Evolutionary conservation across 306 rosid genomes (phyloP), one percentile per base, ranked within the genome.

Genomic region (Pyrus betulifolia): DNA sequence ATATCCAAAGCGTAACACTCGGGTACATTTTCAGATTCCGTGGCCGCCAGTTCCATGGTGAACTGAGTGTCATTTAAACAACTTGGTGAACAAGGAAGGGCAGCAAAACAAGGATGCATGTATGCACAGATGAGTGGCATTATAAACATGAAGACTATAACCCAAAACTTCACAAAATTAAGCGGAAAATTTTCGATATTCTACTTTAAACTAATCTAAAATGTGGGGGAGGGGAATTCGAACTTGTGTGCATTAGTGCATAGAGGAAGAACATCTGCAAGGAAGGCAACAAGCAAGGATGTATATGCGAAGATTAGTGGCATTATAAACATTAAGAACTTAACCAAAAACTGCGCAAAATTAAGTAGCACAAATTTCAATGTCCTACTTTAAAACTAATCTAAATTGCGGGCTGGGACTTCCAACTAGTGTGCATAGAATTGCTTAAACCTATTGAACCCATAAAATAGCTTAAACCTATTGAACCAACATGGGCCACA

Each of bases 11-110:
- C 79, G 82, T 77, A 93, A 78, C 80, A 76, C 85, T 40, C 83
- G 69, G 93, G 87, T 66, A 76, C 40, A 83, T 89, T 74, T 76
- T 87, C 93, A 74, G 86, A 82, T 80, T 91, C 88, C 59, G 87
- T 69, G 66, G 74, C 90, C 79, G 96, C 91, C 90, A 93, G 85
- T 89, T 91, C 96, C 97, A 93, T 88, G 33, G 97, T 87, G 79
- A 91, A 93, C 97, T 91, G 85, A 74, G 66, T 51, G 65, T 55
- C 28, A 83, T 81, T 84, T 74, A 38, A 78, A 85, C 70, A 59
- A 72, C 74, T 77, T 71, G 67, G 79, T 71, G 81, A 76, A 15
- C 55, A 81, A 65, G 74, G 40, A 65, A 76, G 57, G 59, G 22
- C 23, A 72, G 46, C 71, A 71, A 67, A 58, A 62, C 21, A 62